Conservation (phyloP, 306 rosid genomes). For the Cucumis hystrix region DNA sequence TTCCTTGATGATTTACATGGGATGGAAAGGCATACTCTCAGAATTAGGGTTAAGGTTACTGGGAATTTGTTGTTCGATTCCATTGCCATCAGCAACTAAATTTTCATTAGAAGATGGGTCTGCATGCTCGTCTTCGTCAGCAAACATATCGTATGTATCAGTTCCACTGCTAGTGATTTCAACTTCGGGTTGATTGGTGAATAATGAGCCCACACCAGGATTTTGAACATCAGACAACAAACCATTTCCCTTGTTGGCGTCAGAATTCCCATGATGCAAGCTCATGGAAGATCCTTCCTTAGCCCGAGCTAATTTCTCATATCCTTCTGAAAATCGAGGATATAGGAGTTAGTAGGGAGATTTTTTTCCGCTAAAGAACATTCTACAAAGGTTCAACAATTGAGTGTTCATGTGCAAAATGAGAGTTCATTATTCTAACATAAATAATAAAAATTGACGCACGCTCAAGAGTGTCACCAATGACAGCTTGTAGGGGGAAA, state of each 20-base stretch:
- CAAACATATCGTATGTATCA: conserved; percentile 69
- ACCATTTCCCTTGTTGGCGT: conserved; percentile 18
- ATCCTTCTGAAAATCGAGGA: conserved; percentile 57
- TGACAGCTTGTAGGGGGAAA: neutral
- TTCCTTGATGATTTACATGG: neutral
- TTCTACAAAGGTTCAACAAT: neutral
- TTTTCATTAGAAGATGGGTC: conserved; percentile 35
- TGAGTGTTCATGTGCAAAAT: neutral
- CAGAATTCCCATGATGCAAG: conserved; percentile 26
- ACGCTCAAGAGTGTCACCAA: no score
- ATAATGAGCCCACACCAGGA: conserved; percentile 24
- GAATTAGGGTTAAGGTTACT: conserved; percentile 15
- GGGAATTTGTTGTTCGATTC: conserved; percentile 11
- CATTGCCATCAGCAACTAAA: conserved; percentile 16
- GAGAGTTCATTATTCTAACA: no score
- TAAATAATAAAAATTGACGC: no score
- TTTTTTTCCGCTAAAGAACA: neutral
- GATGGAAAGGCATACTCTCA: conserved; percentile 26
- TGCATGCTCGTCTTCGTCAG: conserved; percentile 43
- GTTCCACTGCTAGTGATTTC: conserved; percentile 31
- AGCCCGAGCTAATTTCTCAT: conserved; percentile 48
- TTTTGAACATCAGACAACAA: conserved; percentile 22
- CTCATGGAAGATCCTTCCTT: conserved; percentile 34
- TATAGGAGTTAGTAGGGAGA: conserved; percentile 6
- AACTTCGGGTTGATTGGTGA: conserved; percentile 16